A percentile compares a stretch with the other conserved stretches of the same genome.
phyloP scores from a whole-genome alignment of 768 basidiomycete genomes.

The Termitomyces heimii region DNA sequence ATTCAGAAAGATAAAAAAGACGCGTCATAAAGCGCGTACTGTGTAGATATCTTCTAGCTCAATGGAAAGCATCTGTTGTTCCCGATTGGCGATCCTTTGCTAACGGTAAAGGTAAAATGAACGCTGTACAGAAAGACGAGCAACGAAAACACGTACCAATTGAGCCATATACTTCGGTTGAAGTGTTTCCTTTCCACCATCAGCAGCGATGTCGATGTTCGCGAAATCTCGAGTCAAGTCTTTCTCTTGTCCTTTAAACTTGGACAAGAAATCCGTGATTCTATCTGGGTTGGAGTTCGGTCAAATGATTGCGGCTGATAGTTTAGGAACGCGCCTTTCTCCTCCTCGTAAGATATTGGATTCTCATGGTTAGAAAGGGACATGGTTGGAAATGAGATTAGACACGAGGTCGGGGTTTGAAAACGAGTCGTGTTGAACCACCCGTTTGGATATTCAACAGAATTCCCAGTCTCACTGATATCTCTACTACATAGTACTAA shows the following conservation, averaged over 20 bases:
- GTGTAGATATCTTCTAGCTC: slow-evolving; percentile 84
- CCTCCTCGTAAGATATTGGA: slow-evolving; percentile 61
- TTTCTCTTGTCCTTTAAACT: slow-evolving; percentile 58
- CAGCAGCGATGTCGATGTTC: slow-evolving; percentile 57
- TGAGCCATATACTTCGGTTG: slow-evolving; percentile 77
- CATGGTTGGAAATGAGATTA: slow-evolving; percentile 39
- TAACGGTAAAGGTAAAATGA: slow-evolving; percentile 21
- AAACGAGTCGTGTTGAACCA: slow-evolving; percentile 8
- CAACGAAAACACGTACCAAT: slow-evolving; percentile 49
- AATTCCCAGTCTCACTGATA: background rate
- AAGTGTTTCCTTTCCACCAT: slow-evolving; percentile 33
- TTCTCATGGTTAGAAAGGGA: slow-evolving; percentile 58
- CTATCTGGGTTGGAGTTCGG: slow-evolving; percentile 36
- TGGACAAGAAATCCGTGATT: slow-evolving; percentile 67
- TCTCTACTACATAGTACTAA: background rate
- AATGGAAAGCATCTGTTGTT: slow-evolving; percentile 83
- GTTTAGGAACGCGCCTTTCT: slow-evolving; percentile 46
- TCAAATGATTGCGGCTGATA: background rate
- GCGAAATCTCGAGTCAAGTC: slow-evolving; percentile 65
- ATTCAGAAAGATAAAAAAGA: slow-evolving; percentile 8
- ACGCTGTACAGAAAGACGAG: slow-evolving; percentile 21
- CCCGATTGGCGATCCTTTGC: slow-evolving; percentile 93
- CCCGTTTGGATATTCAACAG: slow-evolving; percentile 1
- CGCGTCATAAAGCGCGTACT: slow-evolving; percentile 32
- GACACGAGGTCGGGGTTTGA: slow-evolving; percentile 32